These are phyloP conservation scores for Irpex sp. DNA, from an alignment of 1,284 basidiomycete species.

Conservation along the genomic window DNA sequence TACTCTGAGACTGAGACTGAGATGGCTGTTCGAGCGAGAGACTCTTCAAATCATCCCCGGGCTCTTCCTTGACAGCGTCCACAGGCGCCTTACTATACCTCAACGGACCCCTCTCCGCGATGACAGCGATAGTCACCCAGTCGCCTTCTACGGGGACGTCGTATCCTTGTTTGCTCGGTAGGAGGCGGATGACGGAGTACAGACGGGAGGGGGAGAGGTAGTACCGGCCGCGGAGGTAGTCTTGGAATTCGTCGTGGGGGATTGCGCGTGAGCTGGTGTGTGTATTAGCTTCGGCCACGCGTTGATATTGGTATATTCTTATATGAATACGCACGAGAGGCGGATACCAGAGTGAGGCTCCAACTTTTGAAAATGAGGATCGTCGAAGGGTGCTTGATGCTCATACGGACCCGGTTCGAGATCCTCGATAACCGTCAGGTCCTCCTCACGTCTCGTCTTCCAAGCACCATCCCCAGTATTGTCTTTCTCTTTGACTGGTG, in stretches of 20 bases:
- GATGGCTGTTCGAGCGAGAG: slow-evolving; percentile 19
- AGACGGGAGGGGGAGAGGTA: slow-evolving; percentile 83
- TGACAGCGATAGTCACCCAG: slow-evolving; percentile 86
- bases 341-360: slow-evolving; percentile 89
- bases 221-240: slow-evolving; percentile 80
- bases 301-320: too few species aligned
- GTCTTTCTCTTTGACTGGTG: background rate
- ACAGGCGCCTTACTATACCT: slow-evolving; percentile 63
- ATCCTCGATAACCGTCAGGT: slow-evolving; percentile 68
- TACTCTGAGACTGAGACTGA: slow-evolving; percentile 8
- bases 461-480: background rate
- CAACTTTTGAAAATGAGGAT: slow-evolving; percentile 66
- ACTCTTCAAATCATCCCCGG: slow-evolving; percentile 26
- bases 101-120: slow-evolving; percentile 78
- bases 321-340: slow-evolving; percentile 49
- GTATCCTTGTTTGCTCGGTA: slow-evolving; percentile 76
- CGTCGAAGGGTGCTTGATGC: slow-evolving; percentile 57
- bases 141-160: slow-evolving; percentile 90
- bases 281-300: slow-evolving; percentile 25
- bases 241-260: slow-evolving; percentile 65
- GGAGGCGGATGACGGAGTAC: slow-evolving; percentile 79
- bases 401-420: slow-evolving; percentile 72
- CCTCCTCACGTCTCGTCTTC: slow-evolving; percentile 47
- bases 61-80: slow-evolving; percentile 43
- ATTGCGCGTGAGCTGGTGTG: slow-evolving; percentile 54